Evolutionary conservation across 2,329 filamentous ascomycete genomes (phyloP).

Genomic region (Rosellinia necatrix): DNA sequence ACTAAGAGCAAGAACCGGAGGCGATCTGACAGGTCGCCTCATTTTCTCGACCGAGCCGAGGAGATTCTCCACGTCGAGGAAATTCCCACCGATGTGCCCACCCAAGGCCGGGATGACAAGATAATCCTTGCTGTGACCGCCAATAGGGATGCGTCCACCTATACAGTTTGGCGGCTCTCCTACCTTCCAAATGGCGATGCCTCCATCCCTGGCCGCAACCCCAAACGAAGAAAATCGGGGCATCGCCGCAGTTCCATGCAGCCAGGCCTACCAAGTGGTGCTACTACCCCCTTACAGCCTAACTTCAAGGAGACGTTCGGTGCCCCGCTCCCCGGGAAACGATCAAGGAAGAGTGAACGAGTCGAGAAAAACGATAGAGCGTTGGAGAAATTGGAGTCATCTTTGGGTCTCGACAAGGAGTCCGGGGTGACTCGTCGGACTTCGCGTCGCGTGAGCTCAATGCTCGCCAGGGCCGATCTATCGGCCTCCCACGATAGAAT

Average conservation of each 20-base stretch:
- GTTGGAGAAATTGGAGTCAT: constrained; percentile 67
- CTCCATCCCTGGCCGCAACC: constrained; percentile 52
- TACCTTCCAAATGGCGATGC: constrained; percentile 73
- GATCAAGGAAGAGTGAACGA: constrained; percentile 56
- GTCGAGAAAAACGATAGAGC: constrained; percentile 51
- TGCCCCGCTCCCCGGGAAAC: constrained; percentile 58
- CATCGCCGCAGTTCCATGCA: constrained; percentile 68
- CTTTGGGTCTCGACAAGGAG: constrained; percentile 70
- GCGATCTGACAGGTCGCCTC: constrained; percentile 47
- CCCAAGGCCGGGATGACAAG: constrained; percentile 45
- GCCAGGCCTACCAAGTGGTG: constrained; percentile 71
- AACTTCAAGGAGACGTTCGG: constrained; percentile 80
- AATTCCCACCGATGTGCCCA: constrained; percentile 55
- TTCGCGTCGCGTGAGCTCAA: constrained; percentile 84
- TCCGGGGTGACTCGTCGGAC: constrained; percentile 60
- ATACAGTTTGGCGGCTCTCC: constrained; percentile 82
- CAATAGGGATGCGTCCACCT: constrained; percentile 75
- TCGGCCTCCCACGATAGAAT: constrained; percentile 82
- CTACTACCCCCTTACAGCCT: constrained; percentile 75
- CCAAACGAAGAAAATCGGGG: constrained; percentile 51
- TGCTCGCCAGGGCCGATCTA: constrained; percentile 84
- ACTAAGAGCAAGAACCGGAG: constrained; percentile 45
- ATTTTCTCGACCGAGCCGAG: constrained; percentile 74
- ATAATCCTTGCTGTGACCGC: constrained; percentile 79
- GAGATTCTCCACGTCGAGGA: constrained; percentile 83